phyloP scores from a whole-genome alignment of 2,329 filamentous ascomycete species.

The Rhynchosporium agropyri region DNA sequence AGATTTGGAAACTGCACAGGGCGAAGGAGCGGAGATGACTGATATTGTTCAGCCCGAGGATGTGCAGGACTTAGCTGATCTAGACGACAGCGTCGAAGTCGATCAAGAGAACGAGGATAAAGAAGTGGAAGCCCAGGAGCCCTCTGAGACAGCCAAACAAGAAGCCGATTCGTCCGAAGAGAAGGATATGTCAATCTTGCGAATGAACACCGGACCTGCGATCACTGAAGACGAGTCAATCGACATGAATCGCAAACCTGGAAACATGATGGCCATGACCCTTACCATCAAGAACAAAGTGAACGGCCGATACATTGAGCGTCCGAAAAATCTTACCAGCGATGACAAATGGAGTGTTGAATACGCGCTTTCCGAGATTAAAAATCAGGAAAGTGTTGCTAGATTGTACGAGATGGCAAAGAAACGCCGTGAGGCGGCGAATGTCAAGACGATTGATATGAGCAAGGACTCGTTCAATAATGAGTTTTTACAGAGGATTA shows the following conservation, averaged over 20 bases:
- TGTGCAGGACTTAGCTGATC: background rate
- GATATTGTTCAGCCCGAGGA: background rate
- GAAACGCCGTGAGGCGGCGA: conserved; percentile 53
- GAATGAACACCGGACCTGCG: background rate
- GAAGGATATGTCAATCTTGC: background rate
- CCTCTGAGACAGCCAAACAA: background rate
- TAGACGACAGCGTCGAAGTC: conserved; percentile 1
- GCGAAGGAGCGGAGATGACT: background rate
- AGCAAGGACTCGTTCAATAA: conserved; percentile 30
- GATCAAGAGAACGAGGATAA: background rate
- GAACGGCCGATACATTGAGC: conserved; percentile 63
- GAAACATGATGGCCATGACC: conserved; percentile 53
- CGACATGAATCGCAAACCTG: background rate
- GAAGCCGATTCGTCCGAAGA: background rate
- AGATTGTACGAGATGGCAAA: conserved; percentile 60
- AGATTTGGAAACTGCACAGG: too few relatives aligned
- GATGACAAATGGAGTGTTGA: conserved; percentile 71
- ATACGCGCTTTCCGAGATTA: conserved; percentile 72
- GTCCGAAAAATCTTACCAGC: conserved; percentile 55
- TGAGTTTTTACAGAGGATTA: conserved; percentile 44
- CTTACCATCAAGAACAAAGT: conserved; percentile 74
- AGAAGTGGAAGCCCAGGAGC: background rate
- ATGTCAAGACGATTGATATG: conserved; percentile 42
- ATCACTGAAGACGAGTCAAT: too few relatives aligned
- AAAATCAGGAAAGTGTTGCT: conserved; percentile 45